A percentile compares a stretch with the other conserved stretches of the same genome.
Evolutionary conservation across 768 basidiomycete species (phyloP).

Genomic region (Boletus patriciae): DNA sequence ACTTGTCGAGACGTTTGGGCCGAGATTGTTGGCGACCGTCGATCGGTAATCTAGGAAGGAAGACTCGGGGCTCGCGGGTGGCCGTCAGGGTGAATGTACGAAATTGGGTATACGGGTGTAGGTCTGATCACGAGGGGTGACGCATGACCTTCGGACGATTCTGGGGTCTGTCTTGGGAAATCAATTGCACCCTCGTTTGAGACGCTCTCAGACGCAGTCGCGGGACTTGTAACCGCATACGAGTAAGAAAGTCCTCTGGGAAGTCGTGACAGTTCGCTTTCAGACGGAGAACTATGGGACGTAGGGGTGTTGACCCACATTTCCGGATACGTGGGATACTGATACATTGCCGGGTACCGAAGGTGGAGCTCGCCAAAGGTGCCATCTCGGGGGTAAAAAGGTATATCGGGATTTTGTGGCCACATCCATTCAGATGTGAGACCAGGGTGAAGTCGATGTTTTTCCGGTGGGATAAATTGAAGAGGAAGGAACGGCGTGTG

Average conservation of each 20-base stretch:
- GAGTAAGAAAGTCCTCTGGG: constrained; percentile 10
- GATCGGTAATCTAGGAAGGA: constrained; percentile 4
- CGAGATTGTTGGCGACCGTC: background rate
- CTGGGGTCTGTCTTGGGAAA: constrained; percentile 1
- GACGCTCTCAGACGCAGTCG: constrained; percentile 1
- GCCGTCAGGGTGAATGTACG: constrained; percentile 20
- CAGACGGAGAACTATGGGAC: constrained; percentile 5
- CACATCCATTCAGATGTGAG: constrained; percentile 18
- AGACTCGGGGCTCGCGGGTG: background rate
- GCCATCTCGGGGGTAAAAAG: constrained; percentile 5
- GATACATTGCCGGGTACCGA: constrained; percentile 6
- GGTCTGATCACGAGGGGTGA: constrained; percentile 29
- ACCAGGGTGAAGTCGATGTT: constrained; percentile 1
- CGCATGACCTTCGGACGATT: constrained; percentile 9
- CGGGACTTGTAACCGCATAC: constrained; percentile 4
- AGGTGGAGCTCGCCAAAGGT: constrained; percentile 9
- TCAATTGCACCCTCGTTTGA: background rate
- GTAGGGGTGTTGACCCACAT: constrained; percentile 1
- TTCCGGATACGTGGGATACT: constrained; percentile 10
- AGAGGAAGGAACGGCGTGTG: constrained; percentile 29
- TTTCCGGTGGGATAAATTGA: constrained; percentile 20
- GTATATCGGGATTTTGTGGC: constrained; percentile 15
- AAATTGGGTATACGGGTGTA: constrained; percentile 29
- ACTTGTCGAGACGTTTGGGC: background rate
- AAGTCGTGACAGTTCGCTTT: constrained; percentile 13